These are phyloP conservation scores for Colletotrichum godetiae DNA, from an alignment of 2,329 filamentous ascomycete genomes.

Conservation along the genomic window DNA sequence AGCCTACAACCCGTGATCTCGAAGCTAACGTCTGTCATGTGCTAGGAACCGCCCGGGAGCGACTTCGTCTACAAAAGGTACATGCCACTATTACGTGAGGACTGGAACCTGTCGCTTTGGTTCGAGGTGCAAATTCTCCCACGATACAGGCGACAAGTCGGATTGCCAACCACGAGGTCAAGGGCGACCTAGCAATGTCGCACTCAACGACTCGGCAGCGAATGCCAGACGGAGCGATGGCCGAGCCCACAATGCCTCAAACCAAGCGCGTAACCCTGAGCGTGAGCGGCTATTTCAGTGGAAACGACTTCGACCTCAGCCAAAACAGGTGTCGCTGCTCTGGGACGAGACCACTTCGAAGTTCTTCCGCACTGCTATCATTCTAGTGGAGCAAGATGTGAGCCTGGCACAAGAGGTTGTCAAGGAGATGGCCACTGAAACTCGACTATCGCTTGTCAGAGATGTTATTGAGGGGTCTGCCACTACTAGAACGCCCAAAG, in stretches of 20 bases:
- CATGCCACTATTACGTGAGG: neutral
- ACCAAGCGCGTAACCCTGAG: neutral
- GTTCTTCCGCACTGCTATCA: constrained; percentile 2
- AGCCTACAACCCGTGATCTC: too few species aligned
- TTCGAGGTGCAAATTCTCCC: constrained; percentile 1
- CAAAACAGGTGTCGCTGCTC: neutral
- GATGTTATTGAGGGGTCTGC: neutral
- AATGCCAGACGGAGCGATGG: too few species aligned
- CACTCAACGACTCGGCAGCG: too few species aligned
- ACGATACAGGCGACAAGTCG: neutral
- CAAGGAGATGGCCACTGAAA: constrained; percentile 8
- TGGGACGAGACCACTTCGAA: constrained; percentile 1
- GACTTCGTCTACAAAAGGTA: neutral
- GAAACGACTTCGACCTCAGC: constrained; percentile 7
- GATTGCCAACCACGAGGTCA: neutral
- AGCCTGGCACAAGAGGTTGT: constrained; percentile 20
- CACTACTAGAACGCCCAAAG: neutral
- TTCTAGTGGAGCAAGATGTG: neutral
- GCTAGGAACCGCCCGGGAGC: neutral
- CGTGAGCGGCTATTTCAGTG: constrained; percentile 2
- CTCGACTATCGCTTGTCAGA: neutral
- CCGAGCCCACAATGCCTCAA: neutral
- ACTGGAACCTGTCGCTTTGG: constrained; percentile 1
- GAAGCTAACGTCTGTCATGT: neutral
- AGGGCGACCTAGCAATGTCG: neutral